Conservation (phyloP, 23 red algal species). For the Gracilaria vermiculophylla region DNA sequence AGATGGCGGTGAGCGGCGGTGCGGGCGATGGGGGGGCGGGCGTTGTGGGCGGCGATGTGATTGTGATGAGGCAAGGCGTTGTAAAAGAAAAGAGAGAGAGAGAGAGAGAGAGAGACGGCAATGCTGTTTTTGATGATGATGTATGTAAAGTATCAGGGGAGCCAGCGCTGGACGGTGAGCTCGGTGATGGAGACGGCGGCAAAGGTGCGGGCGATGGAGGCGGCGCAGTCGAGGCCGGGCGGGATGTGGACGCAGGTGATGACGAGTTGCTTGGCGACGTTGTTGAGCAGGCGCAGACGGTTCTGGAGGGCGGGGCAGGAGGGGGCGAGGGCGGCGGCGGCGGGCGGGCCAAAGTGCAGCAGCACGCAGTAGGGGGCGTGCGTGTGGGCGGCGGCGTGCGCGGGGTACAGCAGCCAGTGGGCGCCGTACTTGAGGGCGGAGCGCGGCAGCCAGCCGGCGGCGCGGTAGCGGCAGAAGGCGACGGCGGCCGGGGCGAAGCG, state of each 20-base stretch:
- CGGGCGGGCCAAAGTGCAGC: neutral
- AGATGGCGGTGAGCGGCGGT: too few species aligned
- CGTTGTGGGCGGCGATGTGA: too few species aligned
- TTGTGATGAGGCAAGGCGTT: too few species aligned
- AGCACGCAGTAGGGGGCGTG: conserved; percentile 85
- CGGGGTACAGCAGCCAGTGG: conserved; percentile 90
- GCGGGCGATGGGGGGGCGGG: too few species aligned
- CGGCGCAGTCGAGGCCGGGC: neutral
- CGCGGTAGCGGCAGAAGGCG: conserved; percentile 66
- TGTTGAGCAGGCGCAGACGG: conserved; percentile 77
- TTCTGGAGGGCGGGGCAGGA: conserved; percentile 79
- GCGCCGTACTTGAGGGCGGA: conserved; percentile 93
- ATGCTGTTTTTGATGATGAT: too few species aligned
- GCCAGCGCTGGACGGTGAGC: conserved; percentile 56
- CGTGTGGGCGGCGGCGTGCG: conserved; percentile 22
- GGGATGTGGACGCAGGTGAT: conserved; percentile 8
- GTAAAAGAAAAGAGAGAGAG: too few species aligned
- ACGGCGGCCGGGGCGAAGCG: conserved; percentile 65
- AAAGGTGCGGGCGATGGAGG: conserved; percentile 6
- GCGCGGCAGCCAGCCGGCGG: conserved; percentile 81
- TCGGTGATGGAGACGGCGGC: conserved; percentile 16
- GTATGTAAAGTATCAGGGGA: conserved; percentile 2
- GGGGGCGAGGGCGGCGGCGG: conserved; percentile 32
- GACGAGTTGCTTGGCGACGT: conserved; percentile 76
- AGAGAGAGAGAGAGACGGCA: too few species aligned